phyloP scores from a whole-genome alignment of 1,284 basidiomycete genomes.

The Cyathus olla region DNA sequence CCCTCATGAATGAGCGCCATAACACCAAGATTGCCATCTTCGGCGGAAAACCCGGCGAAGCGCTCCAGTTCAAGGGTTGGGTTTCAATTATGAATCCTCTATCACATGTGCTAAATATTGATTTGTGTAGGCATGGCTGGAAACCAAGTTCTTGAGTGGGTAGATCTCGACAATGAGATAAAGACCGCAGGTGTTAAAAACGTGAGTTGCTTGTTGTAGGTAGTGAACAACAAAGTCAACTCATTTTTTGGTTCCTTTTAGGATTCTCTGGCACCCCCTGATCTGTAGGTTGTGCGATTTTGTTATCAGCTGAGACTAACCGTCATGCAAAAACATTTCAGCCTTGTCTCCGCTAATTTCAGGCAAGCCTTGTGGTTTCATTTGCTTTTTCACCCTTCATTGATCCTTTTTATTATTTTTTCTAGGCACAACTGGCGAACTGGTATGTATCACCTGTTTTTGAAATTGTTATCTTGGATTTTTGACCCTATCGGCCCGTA shows the following conservation, averaged over 20 bases:
- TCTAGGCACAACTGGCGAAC: conserved; percentile 67
- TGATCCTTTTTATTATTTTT: background rate
- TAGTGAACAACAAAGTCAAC: too few species aligned
- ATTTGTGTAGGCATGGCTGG: conserved; percentile 65
- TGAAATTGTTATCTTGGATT: background rate
- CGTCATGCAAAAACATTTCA: conserved; percentile 19
- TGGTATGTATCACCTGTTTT: conserved; percentile 32
- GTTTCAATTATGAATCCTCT: background rate
- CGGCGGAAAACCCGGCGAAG: conserved; percentile 66
- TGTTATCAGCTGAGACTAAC: too few species aligned
- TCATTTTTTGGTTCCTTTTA: conserved; percentile 20
- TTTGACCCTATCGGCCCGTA: conserved; percentile 11
- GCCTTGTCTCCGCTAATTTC: conserved; percentile 64
- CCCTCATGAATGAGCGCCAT: conserved; percentile 70
- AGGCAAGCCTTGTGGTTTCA: conserved; percentile 37
- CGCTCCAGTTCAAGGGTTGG: conserved; percentile 67
- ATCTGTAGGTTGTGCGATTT: conserved; percentile 32
- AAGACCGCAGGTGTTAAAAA: conserved; percentile 70
- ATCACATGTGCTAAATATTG: background rate
- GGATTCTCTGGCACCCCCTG: conserved; percentile 72
- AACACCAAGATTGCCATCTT: conserved; percentile 68
- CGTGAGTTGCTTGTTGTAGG: conserved; percentile 45
- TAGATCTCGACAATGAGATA: conserved; percentile 70
- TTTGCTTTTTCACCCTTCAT: too few species aligned
- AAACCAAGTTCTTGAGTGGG: conserved; percentile 74